Evolutionary conservation across 805 yeast genomes (phyloP), one percentile per base, ranked within the genome.

Genomic region (Ogataea paradorogensis): DNA sequence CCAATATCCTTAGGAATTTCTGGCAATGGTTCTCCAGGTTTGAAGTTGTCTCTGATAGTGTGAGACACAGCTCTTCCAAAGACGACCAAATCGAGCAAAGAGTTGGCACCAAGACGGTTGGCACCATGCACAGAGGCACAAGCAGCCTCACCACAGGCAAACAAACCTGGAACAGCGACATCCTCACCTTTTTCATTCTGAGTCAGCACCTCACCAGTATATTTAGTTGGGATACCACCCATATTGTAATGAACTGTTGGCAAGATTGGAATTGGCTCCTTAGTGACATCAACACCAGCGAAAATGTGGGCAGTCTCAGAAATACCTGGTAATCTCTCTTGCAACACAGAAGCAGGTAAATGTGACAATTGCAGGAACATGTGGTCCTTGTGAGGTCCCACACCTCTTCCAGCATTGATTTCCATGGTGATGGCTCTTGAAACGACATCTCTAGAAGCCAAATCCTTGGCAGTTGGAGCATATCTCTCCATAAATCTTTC

Each of bases 61-160:
- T 88, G 93, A 37, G 96, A 82, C 34, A 91, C 98, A 52, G 98
- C 98, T 75, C 99, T 87, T 61, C 99, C 99, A 60, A 91, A 91
- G 50, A 91, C 98, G 49, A 91, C 99, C 66, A 91, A 74, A 70
- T 91, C 99, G 59, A 91, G 80, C 58, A 91, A 74, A 9, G 99
- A 93, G 80, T 91, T 91, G 52, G 99, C 99, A 68, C 99, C 99
- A 55, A 91, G 77, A 76, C 99, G 89, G 79, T 91, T 91, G 49
- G 99, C 99, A 71, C 99, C 99, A 65, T 91, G 99, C 45, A 91
- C 99, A 25, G 97, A 89, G 48, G 95, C 98, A 78, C 97, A 91
- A 31, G 97, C 99, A 52, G 95, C 90, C 74, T 91, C 99, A 76
- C 99, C 99, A 74, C 97, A 89, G 11, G 99, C 97, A 65, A 79